Evolutionary conservation across 768 basidiomycete genomes (phyloP).

Genomic region (Panaeolus cyanescens): DNA sequence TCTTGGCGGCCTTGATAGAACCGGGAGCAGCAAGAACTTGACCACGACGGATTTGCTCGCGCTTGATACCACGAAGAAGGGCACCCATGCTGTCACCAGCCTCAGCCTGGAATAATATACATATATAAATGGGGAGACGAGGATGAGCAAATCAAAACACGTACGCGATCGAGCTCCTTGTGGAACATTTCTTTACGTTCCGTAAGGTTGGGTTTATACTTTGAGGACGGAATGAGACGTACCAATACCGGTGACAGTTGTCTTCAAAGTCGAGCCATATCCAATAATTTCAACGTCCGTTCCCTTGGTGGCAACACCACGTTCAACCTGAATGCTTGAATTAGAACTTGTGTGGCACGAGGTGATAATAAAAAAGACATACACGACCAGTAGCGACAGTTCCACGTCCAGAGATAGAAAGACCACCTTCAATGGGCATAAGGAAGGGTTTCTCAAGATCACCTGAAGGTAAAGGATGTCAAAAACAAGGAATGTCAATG

Average conservation of each 20-base stretch:
- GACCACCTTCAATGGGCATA: conserved; percentile 91
- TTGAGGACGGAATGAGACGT: conserved; percentile 20
- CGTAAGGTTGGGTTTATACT: neutral
- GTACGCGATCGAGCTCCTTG: conserved; percentile 94
- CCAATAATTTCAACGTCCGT: conserved; percentile 94
- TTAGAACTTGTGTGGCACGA: neutral
- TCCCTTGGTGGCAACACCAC: conserved; percentile 89
- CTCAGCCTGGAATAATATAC: conserved; percentile 71
- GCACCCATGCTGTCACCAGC: conserved; percentile 99
- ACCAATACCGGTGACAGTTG: conserved; percentile 94
- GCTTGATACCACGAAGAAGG: conserved; percentile 94
- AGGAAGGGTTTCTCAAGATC: conserved; percentile 98
- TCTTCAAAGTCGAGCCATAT: conserved; percentile 79
- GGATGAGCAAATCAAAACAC: conserved; percentile 17
- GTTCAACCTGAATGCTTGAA: conserved; percentile 66
- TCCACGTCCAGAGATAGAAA: conserved; percentile 97
- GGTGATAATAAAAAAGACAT: conserved; percentile 27
- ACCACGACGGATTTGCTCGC: conserved; percentile 93
- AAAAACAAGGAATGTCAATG: neutral
- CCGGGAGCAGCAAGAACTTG: conserved; percentile 90
- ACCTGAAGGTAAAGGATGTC: conserved; percentile 45
- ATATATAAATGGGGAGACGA: conserved; percentile 2
- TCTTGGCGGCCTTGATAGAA: conserved; percentile 91
- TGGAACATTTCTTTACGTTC: conserved; percentile 90
- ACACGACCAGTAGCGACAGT: conserved; percentile 96